Conservation (phyloP, 1,284 basidiomycete genomes). For the Puccinia horiana region DNA sequence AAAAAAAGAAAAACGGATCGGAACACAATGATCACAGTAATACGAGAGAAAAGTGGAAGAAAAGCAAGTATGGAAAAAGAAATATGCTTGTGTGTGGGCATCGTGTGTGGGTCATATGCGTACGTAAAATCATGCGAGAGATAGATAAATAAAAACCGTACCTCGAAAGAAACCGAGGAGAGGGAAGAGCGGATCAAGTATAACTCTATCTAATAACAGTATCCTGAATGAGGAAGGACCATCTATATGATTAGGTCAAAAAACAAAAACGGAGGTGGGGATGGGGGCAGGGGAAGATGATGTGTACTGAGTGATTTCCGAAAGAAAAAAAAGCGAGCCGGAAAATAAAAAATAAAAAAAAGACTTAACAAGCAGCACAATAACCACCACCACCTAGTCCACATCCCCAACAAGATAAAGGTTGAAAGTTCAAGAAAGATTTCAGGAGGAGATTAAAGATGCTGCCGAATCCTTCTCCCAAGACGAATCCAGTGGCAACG, state of each 20-base stretch:
- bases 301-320: neutral
- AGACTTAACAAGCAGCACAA: slow-evolving; percentile 52
- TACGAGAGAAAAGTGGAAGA: too few relatives aligned
- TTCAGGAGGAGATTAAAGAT: slow-evolving; percentile 75
- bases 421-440: slow-evolving; percentile 69
- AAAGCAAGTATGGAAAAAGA: too few relatives aligned
- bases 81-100: too few relatives aligned
- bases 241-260: too few relatives aligned
- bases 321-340: neutral
- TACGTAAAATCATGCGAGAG: too few relatives aligned
- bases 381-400: slow-evolving; percentile 67
- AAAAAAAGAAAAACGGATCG: too few relatives aligned
- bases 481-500: slow-evolving; percentile 88
- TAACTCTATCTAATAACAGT: neutral
- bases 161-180: too few relatives aligned
- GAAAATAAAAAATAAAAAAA: neutral
- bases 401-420: slow-evolving; percentile 83
- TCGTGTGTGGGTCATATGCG: too few relatives aligned
- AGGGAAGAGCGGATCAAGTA: too few relatives aligned
- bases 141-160: too few relatives aligned
- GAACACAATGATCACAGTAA: too few relatives aligned
- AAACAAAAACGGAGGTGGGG: neutral
- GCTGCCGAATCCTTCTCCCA: slow-evolving; percentile 86
- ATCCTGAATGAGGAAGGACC: too few relatives aligned
- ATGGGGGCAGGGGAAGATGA: neutral